phyloP scores from a whole-genome alignment of 345 rosid species.

The Brassica carinata region DNA sequence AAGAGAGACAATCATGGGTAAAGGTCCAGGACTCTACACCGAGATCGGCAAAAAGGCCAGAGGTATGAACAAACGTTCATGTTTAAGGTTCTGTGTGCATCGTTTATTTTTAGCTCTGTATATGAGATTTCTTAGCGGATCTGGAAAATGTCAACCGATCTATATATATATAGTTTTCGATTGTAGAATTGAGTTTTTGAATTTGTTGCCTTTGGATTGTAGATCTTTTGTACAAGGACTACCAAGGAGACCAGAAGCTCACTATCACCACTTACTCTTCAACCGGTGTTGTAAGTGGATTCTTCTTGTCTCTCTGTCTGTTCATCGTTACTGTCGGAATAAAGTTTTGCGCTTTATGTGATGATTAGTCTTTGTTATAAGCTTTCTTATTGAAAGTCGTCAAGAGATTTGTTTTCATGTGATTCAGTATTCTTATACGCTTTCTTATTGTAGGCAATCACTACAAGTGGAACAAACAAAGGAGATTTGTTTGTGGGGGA shows the following conservation, averaged over 20 bases:
- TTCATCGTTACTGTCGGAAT: not conserved
- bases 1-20: slow-evolving; percentile 52
- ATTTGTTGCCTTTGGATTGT: not conserved
- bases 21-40: slow-evolving; percentile 93
- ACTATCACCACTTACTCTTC: slow-evolving; percentile 79
- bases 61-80: slow-evolving; percentile 46
- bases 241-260: slow-evolving; percentile 92
- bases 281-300: slow-evolving; percentile 73
- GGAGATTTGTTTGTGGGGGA: slow-evolving; percentile 79
- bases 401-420: not conserved
- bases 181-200: not conserved
- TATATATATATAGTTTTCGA: not conserved
- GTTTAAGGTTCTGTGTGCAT: not conserved
- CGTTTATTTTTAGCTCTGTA: not conserved
- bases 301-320: not conserved
- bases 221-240: slow-evolving; percentile 90
- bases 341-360: not conserved
- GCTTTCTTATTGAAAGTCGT: not conserved
- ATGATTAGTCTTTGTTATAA: not conserved
- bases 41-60: slow-evolving; percentile 92
- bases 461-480: slow-evolving; percentile 75
- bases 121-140: not conserved
- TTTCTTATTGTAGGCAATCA: slow-evolving; percentile 54
- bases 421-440: not conserved
- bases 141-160: slow-evolving; percentile 16